Base-by-base conservation (phyloP, 805 yeast genomes). In the Suhomyces faveliae region DNA sequence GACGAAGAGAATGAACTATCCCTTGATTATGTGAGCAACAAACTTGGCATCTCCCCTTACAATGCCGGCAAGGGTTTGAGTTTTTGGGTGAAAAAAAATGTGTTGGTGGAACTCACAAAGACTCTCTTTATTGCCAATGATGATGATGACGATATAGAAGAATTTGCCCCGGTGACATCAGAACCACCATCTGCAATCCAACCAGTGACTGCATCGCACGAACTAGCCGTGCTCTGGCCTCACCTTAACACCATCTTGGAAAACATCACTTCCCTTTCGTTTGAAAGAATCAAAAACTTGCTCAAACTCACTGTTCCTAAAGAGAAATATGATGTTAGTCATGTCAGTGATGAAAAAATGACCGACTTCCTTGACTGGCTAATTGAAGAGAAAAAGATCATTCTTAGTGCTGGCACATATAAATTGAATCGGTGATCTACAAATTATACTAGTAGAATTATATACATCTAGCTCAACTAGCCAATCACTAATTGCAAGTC, bases 21-120 rank as follows among this genome's bases (percentile, higher is more conserved):
- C 0, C 48, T 73, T 3, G 64, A 58, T 6, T 62, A 68, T 3
- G 60, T 81, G 3, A 49, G 58, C 15, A 52, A 54, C 40, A 51
- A 56, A 11, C 62, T 84, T 13, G 65, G 69, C 2, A 74, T 85
- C 74, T 63, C 71, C 1, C 61, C 67, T 3, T 68, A 70, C 12
- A 42, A 66, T 12, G 81, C 78, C 0, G 42, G 56, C 4, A 51
- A 67, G 58, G 59, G 66, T 47, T 43, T 77, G 61, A 60, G 64
- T 48, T 88, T 76, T 58, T 91, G 97, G 97, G 76, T 79, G 2
- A 70, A 75, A 17, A 64, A 76, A 41, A 80, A 78, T 0, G 80
- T 89, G 0, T 55, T 91, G 4, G 50, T 63, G 2, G 76, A 75
- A 40, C 61, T 68, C 3, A 53, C 61, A 3, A 61, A 57, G 38